Evolutionary conservation across 2,329 filamentous ascomycete genomes (phyloP).

Genomic region (Colletotrichum lupini): DNA sequence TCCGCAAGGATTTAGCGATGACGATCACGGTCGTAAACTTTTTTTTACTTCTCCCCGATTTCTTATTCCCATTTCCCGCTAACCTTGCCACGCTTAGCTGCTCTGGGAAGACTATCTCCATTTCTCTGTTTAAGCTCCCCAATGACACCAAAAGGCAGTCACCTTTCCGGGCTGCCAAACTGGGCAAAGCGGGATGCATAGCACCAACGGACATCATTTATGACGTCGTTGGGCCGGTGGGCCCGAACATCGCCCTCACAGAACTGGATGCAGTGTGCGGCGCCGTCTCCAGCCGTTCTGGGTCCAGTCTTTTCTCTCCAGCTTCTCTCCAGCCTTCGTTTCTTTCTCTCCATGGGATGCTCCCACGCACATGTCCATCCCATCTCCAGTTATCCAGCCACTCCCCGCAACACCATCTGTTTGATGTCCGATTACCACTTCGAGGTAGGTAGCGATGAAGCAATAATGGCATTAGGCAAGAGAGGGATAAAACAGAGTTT

Average conservation of each 20-base stretch:
- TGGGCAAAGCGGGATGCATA: conserved; percentile 20
- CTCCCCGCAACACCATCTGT: background rate
- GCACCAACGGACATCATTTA: conserved; percentile 1
- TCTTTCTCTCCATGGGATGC: background rate
- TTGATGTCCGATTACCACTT: background rate
- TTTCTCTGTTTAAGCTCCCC: background rate
- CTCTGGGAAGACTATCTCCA: background rate
- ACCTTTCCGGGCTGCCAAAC: conserved; percentile 6
- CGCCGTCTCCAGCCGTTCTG: background rate
- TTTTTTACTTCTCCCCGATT: background rate
- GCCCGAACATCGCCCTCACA: background rate
- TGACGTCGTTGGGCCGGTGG: conserved; percentile 24
- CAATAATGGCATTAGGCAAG: background rate
- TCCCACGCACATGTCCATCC: background rate
- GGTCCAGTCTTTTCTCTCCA: background rate
- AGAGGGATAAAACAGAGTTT: background rate
- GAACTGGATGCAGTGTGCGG: background rate
- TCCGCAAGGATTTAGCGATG: background rate
- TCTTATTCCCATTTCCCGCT: background rate
- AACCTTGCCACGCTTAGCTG: background rate
- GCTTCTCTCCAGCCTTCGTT: background rate
- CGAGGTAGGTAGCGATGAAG: background rate
- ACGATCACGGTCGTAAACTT: conserved; percentile 1
- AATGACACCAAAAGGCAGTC: background rate
- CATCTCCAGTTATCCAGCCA: background rate